Base-by-base conservation (phyloP, 768 basidiomycete species). In the Trichaptum fuscoviolaceum region DNA sequence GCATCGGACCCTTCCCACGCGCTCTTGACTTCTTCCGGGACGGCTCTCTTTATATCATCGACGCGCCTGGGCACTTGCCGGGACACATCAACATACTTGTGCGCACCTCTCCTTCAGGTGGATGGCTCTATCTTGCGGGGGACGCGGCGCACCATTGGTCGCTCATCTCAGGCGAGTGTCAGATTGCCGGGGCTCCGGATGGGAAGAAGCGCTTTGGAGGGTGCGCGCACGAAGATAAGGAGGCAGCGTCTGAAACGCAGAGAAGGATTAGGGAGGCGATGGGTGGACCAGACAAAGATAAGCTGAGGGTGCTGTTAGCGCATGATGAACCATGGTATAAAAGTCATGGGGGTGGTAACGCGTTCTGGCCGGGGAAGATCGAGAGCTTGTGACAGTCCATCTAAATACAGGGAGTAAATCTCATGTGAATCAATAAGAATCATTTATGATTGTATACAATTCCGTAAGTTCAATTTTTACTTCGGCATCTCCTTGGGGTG, bases 21-120 rank as follows among this genome's bases (percentile, higher is more conserved):
- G 68, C 71, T 24, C 64, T 69, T 2, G 71, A 71, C 58, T 64
- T 67, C 26, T 68, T 67, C 63, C 61, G 67, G 17, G 69, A 71
- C 57, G 68, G 71, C 4, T 64, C 62, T 18, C 24, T 69, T 1
- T 71, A 69, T 30, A 63, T 71, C 58, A 42, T 71, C 63, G 71
- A 71, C 63, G 68, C 71, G 2, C 65, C 69, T 23, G 71, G 71
- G 18, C 71, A 71, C 36, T 20, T 70, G 18, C 64, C 62, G 1
- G 71, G 71, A 5, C 71, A 71, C 62, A 35, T 67, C 26, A 71
- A 70, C 57, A 6, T 68, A 30, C 67, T 71, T 18, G 68, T 64
- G 34, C 71, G 69, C 17, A 70, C 67, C 18, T 69, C 70, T 9
- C 15, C 69, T 2, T 66, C 65, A 18, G 65, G 67, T 6, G 65